A percentile compares a stretch with the other conserved stretches of the same genome.
Conservation (phyloP, 2,329 filamentous ascomycete species). For the Myriosclerotinia duriaeana region DNA sequence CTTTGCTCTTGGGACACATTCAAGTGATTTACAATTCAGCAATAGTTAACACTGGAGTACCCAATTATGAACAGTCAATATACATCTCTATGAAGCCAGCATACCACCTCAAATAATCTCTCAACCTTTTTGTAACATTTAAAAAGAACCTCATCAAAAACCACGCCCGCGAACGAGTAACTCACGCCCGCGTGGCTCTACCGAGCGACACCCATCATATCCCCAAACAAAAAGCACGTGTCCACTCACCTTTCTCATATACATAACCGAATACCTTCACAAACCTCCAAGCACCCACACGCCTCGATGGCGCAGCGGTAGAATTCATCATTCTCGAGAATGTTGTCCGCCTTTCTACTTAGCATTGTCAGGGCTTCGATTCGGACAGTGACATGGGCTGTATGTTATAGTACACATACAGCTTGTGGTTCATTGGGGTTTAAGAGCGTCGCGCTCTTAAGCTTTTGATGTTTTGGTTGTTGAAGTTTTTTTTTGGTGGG, state of each 20-base stretch:
- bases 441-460: conserved; percentile 1
- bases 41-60: neutral
- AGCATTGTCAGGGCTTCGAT: too few relatives aligned
- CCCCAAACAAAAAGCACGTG: neutral
- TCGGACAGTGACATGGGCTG: too few relatives aligned
- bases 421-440: neutral
- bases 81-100: neutral
- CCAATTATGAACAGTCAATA: neutral
- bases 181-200: too few relatives aligned
- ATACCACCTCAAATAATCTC: neutral
- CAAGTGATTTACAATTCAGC: too few relatives aligned
- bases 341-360: too few relatives aligned
- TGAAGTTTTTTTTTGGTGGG: neutral
- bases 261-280: neutral
- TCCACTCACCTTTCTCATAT: neutral
- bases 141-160: neutral
- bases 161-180: too few relatives aligned
- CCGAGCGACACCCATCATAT: neutral
- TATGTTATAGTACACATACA: too few relatives aligned
- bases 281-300: conserved; percentile 2
- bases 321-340: too few relatives aligned
- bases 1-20: neutral
- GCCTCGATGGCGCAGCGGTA: neutral
- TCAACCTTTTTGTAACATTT: neutral
- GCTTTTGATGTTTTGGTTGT: neutral